phyloP scores from a whole-genome alignment of 2,329 filamentous ascomycete genomes.

The Fusarium miscanthi region DNA sequence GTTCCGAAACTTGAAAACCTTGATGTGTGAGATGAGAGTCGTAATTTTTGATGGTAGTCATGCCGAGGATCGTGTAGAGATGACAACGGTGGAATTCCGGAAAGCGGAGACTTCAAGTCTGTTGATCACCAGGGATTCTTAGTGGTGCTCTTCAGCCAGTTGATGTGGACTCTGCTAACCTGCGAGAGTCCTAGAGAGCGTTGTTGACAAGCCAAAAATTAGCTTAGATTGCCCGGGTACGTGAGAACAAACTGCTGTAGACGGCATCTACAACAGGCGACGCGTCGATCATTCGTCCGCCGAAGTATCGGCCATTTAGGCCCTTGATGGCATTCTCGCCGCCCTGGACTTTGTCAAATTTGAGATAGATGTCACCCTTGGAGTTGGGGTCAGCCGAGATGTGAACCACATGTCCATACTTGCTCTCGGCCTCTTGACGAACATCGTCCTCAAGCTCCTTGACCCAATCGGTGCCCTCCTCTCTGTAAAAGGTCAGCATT shows the following conservation, averaged over 20 bases:
- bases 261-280: constrained; percentile 97
- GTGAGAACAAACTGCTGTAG: constrained; percentile 96
- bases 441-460: constrained; percentile 96
- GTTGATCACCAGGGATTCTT: constrained; percentile 44
- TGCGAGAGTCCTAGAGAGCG: constrained; percentile 61
- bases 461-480: constrained; percentile 87
- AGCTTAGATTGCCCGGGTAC: constrained; percentile 82
- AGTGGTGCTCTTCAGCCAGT: constrained; percentile 43
- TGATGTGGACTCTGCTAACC: constrained; percentile 50
- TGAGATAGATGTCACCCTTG: constrained; percentile 96
- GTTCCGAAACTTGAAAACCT: constrained; percentile 31
- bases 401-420: constrained; percentile 98
- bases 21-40: constrained; percentile 36
- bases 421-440: constrained; percentile 88
- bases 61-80: constrained; percentile 7
- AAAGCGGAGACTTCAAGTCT: constrained; percentile 45
- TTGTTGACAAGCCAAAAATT: constrained; percentile 60
- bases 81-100: constrained; percentile 18
- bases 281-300: constrained; percentile 90
- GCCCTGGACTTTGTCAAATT: constrained; percentile 95
- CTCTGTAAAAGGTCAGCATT: constrained; percentile 65
- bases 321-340: constrained; percentile 98
- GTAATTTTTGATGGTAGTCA: constrained; percentile 20
- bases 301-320: constrained; percentile 96
- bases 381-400: constrained; percentile 94